Percentiles rank a stretch among this genome's conserved stretches.
phyloP scores from a whole-genome alignment of 2,329 filamentous ascomycete genomes.

The Fusarium citri region DNA sequence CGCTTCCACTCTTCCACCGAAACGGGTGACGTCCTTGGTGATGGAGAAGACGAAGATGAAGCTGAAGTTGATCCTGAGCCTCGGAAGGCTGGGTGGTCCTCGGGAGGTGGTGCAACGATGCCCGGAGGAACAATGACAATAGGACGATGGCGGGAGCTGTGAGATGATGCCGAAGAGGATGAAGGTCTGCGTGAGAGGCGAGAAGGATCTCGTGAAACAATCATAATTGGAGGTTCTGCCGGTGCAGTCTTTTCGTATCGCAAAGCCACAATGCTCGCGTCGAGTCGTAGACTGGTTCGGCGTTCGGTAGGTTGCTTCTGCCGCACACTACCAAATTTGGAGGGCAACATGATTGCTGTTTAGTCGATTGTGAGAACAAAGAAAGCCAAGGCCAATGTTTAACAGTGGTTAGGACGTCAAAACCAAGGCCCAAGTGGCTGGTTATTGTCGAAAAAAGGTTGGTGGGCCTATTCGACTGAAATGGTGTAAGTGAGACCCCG shows the following conservation, averaged over 20 bases:
- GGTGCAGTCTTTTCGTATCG: slow-evolving; percentile 71
- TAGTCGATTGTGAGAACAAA: slow-evolving; percentile 19
- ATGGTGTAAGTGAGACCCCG: slow-evolving; percentile 32
- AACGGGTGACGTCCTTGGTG: slow-evolving; percentile 42
- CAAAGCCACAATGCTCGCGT: slow-evolving; percentile 63
- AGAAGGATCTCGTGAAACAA: slow-evolving; percentile 58
- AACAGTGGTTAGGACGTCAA: slow-evolving; percentile 4
- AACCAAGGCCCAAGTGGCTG: slow-evolving; percentile 21
- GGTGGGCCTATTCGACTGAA: slow-evolving; percentile 17
- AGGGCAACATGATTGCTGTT: slow-evolving; percentile 51
- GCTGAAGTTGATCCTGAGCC: slow-evolving; percentile 32
- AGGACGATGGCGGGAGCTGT: slow-evolving; percentile 42
- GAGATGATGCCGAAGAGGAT: slow-evolving; percentile 40
- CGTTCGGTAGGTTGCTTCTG: slow-evolving; percentile 53
- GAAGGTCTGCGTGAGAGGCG: slow-evolving; percentile 47
- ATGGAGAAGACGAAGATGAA: slow-evolving; percentile 35
- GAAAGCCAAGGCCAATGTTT: slow-evolving; percentile 17
- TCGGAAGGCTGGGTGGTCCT: slow-evolving; percentile 66
- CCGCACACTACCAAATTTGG: slow-evolving; percentile 58
- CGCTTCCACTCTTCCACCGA: slow-evolving; percentile 61
- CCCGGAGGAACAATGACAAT: slow-evolving; percentile 48
- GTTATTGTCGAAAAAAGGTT: slow-evolving; percentile 23
- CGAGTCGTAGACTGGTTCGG: slow-evolving; percentile 57
- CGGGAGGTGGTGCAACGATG: slow-evolving; percentile 57
- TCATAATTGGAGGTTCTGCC: slow-evolving; percentile 67